A percentile compares a stretch with the other conserved stretches of the same genome.
These are phyloP conservation scores for Ammopiptanthus mongolicus DNA, from an alignment of 306 rosid species.

Conservation along the genomic window DNA sequence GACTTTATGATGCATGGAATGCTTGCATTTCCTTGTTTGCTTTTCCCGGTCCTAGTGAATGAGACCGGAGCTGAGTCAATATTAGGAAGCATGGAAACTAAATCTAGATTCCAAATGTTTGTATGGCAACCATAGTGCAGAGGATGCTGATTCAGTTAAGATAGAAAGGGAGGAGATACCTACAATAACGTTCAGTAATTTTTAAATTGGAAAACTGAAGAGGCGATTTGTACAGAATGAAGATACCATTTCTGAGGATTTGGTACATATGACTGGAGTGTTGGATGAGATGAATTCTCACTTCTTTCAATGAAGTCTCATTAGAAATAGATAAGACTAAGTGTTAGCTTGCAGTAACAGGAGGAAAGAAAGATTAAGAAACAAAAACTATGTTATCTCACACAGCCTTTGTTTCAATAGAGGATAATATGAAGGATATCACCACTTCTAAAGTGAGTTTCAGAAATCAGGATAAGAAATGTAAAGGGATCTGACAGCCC, in stretches of 20 bases:
- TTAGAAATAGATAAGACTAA: background rate
- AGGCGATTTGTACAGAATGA: background rate
- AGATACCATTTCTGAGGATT: background rate
- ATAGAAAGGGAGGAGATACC: background rate
- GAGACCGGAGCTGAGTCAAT: slow-evolving; percentile 1
- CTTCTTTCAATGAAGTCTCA: background rate
- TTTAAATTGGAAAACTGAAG: background rate
- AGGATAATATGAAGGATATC: background rate
- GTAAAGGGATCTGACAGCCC: background rate
- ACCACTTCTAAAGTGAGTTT: background rate
- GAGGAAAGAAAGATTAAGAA: background rate
- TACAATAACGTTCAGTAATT: background rate
- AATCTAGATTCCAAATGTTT: slow-evolving; percentile 8
- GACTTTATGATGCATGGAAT: background rate
- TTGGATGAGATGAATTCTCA: background rate
- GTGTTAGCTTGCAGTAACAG: background rate
- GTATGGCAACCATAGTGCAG: background rate
- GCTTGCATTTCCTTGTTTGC: slow-evolving; percentile 8
- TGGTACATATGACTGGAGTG: background rate
- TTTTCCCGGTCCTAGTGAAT: slow-evolving; percentile 7
- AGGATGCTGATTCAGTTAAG: background rate
- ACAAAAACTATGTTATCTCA: background rate
- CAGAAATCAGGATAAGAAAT: background rate
- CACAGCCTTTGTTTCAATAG: background rate
- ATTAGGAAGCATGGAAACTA: too few species aligned